A percentile compares a stretch with the other conserved stretches of the same genome.
Conservation (phyloP, 75 land plant genomes). For the Selaginella tamariscina region DNA sequence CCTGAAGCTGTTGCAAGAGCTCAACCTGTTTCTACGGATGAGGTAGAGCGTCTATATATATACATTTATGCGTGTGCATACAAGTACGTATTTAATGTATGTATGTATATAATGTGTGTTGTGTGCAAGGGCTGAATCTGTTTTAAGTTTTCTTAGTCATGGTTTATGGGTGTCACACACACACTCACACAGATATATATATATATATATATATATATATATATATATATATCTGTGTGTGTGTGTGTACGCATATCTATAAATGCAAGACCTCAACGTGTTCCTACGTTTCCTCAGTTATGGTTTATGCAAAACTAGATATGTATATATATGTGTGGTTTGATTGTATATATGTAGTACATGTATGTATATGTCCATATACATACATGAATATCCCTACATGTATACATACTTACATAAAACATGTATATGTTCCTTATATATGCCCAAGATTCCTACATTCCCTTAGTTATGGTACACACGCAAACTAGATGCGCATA, state of each 20-base stretch:
- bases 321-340: conserved; percentile 7
- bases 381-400: background rate
- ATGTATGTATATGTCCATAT: background rate
- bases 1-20: background rate
- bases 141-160: no score
- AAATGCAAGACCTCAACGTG: no score
- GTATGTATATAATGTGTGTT: conserved; percentile 6
- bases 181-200: no score
- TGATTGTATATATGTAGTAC: background rate
- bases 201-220: no score
- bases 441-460: background rate
- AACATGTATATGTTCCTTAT: no score
- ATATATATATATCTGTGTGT: no score
- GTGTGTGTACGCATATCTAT: no score
- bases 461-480: background rate
- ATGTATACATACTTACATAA: background rate
- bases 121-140: no score
- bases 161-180: no score
- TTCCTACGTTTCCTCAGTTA: no score
- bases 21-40: background rate
- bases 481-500: no score
- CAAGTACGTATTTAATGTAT: background rate
- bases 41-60: background rate
- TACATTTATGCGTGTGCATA: background rate
- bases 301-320: no score